phyloP scores from a whole-genome alignment of 805 yeast species.

The Schwanniomyces vanrijiae region DNA sequence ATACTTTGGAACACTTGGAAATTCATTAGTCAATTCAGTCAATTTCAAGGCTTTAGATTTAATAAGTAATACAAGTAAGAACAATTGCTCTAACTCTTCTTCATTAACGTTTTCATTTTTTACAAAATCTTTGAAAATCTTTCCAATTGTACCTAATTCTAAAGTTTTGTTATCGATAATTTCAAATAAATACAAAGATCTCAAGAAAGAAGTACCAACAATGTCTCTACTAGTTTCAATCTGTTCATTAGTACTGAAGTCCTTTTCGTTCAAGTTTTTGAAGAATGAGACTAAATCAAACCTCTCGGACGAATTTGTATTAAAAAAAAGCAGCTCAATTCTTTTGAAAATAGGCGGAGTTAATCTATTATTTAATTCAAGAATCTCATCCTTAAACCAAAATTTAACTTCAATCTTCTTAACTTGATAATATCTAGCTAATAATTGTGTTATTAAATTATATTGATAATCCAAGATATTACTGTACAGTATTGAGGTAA shows the following conservation, averaged over 20 bases:
- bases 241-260: constrained; percentile 17
- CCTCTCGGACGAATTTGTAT: constrained; percentile 11
- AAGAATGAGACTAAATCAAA: constrained; percentile 29
- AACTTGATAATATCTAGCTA: constrained; percentile 83
- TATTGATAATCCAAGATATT: constrained; percentile 61
- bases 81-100: constrained; percentile 37
- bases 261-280: constrained; percentile 13
- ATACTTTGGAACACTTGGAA: constrained; percentile 29
- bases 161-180: constrained; percentile 44
- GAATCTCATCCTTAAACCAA: constrained; percentile 51
- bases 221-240: constrained; percentile 51
- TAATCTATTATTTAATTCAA: constrained; percentile 51
- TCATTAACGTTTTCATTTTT: constrained; percentile 14
- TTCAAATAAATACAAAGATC: constrained; percentile 53
- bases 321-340: constrained; percentile 22
- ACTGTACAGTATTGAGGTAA: constrained; percentile 43
- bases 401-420: constrained; percentile 56
- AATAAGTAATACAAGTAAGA: constrained; percentile 48
- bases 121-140: constrained; percentile 38
- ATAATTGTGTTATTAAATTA: constrained; percentile 65
- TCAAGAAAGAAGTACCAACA: constrained; percentile 53
- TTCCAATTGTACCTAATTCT: constrained; percentile 53
- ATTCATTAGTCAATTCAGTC: constrained; percentile 35
- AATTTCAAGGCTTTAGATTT: constrained; percentile 38
- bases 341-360: constrained; percentile 52